phyloP scores from a whole-genome alignment of 2,329 filamentous ascomycete genomes.

The Aspergillus pseudoviridinutans region DNA sequence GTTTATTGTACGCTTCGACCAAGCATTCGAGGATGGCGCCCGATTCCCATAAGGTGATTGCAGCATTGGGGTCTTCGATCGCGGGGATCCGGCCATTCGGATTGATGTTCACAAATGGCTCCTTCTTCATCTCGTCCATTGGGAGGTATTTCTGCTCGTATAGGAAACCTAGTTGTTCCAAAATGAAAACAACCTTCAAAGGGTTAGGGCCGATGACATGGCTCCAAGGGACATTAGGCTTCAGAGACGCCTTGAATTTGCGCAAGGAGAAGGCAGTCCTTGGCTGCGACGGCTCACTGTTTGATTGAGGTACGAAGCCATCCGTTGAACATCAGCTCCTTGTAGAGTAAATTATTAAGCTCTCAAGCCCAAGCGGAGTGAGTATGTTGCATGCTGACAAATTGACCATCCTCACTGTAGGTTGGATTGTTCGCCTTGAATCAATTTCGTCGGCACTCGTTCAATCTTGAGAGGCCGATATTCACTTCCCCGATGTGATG shows the following conservation, averaged over 20 bases:
- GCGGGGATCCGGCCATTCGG: slow-evolving; percentile 34
- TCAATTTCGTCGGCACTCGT: background rate
- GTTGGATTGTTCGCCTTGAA: background rate
- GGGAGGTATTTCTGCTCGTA: slow-evolving; percentile 21
- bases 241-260: slow-evolving; percentile 20
- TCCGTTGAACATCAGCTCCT: background rate
- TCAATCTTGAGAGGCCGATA: no score
- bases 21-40: slow-evolving; percentile 45
- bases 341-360: background rate
- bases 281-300: background rate
- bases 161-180: slow-evolving; percentile 30
- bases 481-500: background rate
- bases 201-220: slow-evolving; percentile 25
- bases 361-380: background rate
- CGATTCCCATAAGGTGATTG: slow-evolving; percentile 42
- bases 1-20: slow-evolving; percentile 43
- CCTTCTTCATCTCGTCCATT: slow-evolving; percentile 25
- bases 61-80: slow-evolving; percentile 36
- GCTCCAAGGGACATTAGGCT: slow-evolving; percentile 14
- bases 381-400: background rate
- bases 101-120: slow-evolving; percentile 26
- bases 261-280: slow-evolving; percentile 7
- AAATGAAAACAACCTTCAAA: slow-evolving; percentile 27
- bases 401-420: background rate
- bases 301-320: background rate